Conservation (phyloP, 192 early-diverging fungal genomes). For the Backusella morwellensis region DNA sequence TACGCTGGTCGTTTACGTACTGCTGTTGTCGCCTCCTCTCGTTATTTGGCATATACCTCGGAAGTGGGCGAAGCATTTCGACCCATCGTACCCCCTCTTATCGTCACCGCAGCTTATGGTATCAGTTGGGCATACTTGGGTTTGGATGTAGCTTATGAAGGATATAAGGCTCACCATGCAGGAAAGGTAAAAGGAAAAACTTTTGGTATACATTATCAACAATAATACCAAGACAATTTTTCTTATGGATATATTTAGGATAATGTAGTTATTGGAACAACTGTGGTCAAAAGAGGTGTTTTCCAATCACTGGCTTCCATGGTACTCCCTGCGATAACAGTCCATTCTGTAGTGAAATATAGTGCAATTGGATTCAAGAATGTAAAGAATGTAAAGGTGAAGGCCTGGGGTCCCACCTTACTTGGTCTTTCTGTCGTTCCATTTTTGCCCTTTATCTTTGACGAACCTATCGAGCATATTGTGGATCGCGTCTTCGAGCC, state of each 20-base stretch:
- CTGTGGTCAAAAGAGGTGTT: conserved; percentile 53
- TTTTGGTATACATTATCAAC: not conserved
- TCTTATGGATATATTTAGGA: conserved; percentile 1
- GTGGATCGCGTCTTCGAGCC: conserved; percentile 61
- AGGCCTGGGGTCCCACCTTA: conserved; percentile 58
- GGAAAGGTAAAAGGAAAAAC: conserved; percentile 32
- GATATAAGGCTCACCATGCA: conserved; percentile 50
- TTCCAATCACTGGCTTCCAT: conserved; percentile 65
- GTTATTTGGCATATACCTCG: conserved; percentile 64
- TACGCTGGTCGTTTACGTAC: conserved; percentile 49
- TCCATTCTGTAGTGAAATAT: conserved; percentile 66
- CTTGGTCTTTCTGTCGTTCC: conserved; percentile 62
- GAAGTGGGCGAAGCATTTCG: conserved; percentile 72
- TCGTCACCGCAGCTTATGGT: conserved; percentile 63
- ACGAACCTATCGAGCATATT: conserved; percentile 58
- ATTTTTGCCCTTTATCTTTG: conserved; percentile 60
- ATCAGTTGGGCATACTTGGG: conserved; percentile 62
- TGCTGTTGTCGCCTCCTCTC: conserved; percentile 41
- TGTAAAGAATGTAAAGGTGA: conserved; percentile 30
- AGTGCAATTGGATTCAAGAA: conserved; percentile 43
- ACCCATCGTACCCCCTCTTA: conserved; percentile 48
- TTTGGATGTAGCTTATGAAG: conserved; percentile 60
- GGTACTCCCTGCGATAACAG: conserved; percentile 57
- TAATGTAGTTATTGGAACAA: conserved; percentile 40
- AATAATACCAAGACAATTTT: not conserved